These are phyloP conservation scores for Sphagnurus paluster DNA, from an alignment of 1,284 basidiomycete species.

Conservation along the genomic window DNA sequence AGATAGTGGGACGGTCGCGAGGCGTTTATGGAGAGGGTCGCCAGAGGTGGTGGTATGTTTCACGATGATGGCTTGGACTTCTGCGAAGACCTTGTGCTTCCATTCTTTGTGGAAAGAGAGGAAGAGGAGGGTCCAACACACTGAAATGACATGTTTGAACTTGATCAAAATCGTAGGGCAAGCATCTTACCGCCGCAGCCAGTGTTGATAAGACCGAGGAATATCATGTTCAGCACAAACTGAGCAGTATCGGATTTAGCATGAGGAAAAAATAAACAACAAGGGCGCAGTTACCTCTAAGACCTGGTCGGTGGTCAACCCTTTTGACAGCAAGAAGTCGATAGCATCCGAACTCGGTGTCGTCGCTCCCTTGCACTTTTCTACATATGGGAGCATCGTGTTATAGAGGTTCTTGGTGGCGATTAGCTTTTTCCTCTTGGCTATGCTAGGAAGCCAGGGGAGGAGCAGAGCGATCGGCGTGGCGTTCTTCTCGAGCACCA, in stretches of 20 bases:
- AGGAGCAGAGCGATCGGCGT: conserved; percentile 33
- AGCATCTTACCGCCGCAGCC: conserved; percentile 26
- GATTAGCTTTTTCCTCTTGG: conserved; percentile 28
- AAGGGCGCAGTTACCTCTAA: conserved; percentile 23
- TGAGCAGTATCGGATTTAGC: conserved; percentile 7
- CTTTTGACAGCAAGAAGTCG: conserved; percentile 33
- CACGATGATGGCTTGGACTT: conserved; percentile 27
- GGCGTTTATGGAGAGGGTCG: conserved; percentile 29
- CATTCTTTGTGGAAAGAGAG: conserved; percentile 28
- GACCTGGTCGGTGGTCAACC: conserved; percentile 24
- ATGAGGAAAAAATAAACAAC: neutral
- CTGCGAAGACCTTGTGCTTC: conserved; percentile 25
- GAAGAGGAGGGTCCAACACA: conserved; percentile 32
- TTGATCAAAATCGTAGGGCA: neutral
- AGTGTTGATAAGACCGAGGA: conserved; percentile 35
- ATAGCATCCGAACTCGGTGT: conserved; percentile 28
- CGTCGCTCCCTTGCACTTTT: conserved; percentile 23
- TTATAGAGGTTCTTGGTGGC: conserved; percentile 29
- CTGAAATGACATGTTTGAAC: conserved; percentile 12
- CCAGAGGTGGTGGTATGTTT: conserved; percentile 24
- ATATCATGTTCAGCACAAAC: conserved; percentile 30
- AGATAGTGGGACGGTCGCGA: conserved; percentile 29
- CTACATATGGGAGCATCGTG: conserved; percentile 26
- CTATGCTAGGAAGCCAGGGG: conserved; percentile 34
- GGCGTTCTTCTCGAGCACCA: conserved; percentile 31